These are phyloP conservation scores for Thelonectria discophora DNA, from an alignment of 2,329 filamentous ascomycete genomes.

Conservation along the genomic window DNA sequence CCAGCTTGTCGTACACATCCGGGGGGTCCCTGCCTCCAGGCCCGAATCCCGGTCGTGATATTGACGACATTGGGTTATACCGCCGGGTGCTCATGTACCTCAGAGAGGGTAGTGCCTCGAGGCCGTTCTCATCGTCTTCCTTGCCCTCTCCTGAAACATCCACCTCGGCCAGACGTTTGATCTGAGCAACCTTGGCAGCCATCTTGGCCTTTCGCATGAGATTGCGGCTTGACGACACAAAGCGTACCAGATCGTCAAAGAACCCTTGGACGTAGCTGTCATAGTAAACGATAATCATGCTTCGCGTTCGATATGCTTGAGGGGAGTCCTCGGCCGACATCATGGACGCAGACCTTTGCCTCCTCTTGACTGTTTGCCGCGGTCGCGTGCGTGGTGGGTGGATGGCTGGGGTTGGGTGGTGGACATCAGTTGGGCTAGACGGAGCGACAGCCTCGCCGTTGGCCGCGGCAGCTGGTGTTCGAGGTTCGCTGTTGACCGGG, in stretches of 20 bases:
- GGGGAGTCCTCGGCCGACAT: constrained; percentile 58
- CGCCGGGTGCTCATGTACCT: constrained; percentile 52
- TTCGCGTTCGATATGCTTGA: constrained; percentile 72
- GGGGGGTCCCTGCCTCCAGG: constrained; percentile 36
- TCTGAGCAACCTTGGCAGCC: constrained; percentile 77
- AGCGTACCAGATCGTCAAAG: constrained; percentile 84
- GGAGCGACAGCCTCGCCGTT: constrained; percentile 26
- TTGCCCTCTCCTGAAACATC: constrained; percentile 63
- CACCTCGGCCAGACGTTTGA: constrained; percentile 67
- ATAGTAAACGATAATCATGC: constrained; percentile 89
- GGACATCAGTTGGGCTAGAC: constrained; percentile 38
- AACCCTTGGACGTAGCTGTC: constrained; percentile 85
- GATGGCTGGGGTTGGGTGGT: constrained; percentile 56
- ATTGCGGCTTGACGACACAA: constrained; percentile 82
- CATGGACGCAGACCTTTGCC: constrained; percentile 61
- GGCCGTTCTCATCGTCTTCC: constrained; percentile 46
- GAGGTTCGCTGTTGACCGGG: constrained; percentile 19
- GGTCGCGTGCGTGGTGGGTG: constrained; percentile 52
- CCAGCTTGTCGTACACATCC: constrained; percentile 75
- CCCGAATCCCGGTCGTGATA: constrained; percentile 40
- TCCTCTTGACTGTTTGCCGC: constrained; percentile 59
- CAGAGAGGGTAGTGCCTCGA: constrained; percentile 50
- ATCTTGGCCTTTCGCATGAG: constrained; percentile 88
- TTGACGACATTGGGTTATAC: constrained; percentile 43
- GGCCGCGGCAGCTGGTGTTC: constrained; percentile 42